Conservation (phyloP, 23 red algal species). For the Gracilaria domingensis region DNA sequence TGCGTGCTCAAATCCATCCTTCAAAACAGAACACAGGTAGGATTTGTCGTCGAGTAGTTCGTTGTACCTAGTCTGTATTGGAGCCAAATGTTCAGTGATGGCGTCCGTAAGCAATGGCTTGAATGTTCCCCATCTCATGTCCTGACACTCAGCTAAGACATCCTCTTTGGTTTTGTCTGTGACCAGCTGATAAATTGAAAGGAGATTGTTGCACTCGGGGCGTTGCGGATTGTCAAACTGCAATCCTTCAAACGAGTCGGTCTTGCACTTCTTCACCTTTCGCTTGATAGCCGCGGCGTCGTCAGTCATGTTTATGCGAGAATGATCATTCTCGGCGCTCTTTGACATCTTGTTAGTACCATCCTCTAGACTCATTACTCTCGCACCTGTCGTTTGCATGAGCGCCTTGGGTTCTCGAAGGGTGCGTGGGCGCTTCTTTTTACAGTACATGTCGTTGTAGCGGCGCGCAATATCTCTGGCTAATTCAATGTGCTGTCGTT, state of each 20-base stretch:
- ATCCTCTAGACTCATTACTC: constrained; percentile 96
- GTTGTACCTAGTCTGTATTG: constrained; percentile 83
- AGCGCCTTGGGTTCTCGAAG: constrained; percentile 92
- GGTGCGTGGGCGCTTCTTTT: constrained; percentile 67
- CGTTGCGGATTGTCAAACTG: constrained; percentile 82
- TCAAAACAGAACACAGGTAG: constrained; percentile 75
- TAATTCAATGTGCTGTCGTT: constrained; percentile 97
- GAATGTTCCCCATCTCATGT: constrained; percentile 87
- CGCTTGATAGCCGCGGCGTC: constrained; percentile 64
- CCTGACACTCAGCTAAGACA: constrained; percentile 58
- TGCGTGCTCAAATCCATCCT: constrained; percentile 75
- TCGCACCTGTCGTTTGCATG: constrained; percentile 68
- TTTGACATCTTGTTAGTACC: constrained; percentile 99
- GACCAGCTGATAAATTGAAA: constrained; percentile 86
- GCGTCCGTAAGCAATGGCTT: constrained; percentile 92
- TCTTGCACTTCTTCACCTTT: constrained; percentile 97
- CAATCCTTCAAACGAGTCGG: constrained; percentile 82
- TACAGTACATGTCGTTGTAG: constrained; percentile 93
- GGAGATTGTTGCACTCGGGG: constrained; percentile 95
- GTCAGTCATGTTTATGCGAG: constrained; percentile 96
- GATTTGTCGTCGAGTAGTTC: constrained; percentile 76
- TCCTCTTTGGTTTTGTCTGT: constrained; percentile 78
- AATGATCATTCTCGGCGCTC: constrained; percentile 83
- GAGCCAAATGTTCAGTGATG: constrained; percentile 70
- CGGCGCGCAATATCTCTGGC: constrained; percentile 86